These are phyloP conservation scores for Prunus fruticosa DNA, from an alignment of 306 rosid genomes.

Conservation along the genomic window DNA sequence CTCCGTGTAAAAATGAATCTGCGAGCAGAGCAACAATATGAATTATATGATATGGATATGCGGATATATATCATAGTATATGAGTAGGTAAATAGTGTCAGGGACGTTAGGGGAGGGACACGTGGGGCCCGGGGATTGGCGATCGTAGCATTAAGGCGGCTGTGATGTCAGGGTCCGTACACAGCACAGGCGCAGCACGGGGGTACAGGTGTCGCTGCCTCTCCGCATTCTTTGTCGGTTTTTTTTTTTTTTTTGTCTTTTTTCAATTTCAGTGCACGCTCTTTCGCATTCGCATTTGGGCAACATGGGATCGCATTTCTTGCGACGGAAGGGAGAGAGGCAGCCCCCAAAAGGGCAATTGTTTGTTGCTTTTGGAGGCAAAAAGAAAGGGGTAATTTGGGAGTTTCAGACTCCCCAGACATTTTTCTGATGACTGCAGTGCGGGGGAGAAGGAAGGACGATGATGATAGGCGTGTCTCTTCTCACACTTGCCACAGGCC, in stretches of 20 bases:
- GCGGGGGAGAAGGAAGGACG: too few species aligned
- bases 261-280: background rate
- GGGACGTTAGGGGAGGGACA: background rate
- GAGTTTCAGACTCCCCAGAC: background rate
- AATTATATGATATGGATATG: too few species aligned
- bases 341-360: background rate
- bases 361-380: background rate
- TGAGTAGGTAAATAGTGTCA: too few species aligned
- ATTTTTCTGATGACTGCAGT: background rate
- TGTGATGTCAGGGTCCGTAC: conserved; percentile 1
- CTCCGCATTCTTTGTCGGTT: background rate
- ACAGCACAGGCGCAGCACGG: background rate
- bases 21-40: too few species aligned
- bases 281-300: background rate
- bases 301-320: background rate
- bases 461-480: background rate
- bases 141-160: background rate
- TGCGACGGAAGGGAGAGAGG: background rate
- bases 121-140: background rate
- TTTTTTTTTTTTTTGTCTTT: background rate
- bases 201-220: background rate
- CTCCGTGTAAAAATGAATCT: too few species aligned
- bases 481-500: background rate
- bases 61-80: too few species aligned
- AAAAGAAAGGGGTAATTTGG: background rate